Evolutionary conservation across 2,329 filamentous ascomycete genomes (phyloP), one percentile per base, ranked within the genome.

Genomic region (Cercospora sp.): DNA sequence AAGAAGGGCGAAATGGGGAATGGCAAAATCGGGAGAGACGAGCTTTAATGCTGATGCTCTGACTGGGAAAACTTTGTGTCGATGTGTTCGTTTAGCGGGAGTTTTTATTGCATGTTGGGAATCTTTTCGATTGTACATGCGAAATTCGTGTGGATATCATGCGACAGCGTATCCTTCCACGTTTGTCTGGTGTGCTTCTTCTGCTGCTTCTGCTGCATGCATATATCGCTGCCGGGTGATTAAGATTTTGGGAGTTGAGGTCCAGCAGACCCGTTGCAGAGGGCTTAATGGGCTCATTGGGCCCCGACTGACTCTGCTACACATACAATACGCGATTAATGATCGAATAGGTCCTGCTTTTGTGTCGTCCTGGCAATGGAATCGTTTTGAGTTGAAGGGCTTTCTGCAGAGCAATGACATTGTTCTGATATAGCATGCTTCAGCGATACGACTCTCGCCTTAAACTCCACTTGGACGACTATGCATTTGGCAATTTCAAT

Each of bases 1-100:
- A 58, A 64, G 26, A 72, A 60, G 66, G 55, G 72, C 74, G 67
- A 81, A 77, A 33, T 31, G 30, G 55, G 26, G n/a, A 33, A 23
- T 28, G 28, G 55, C 3, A 16, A 12, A 18, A 3, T 31, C 7
- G 31, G 55, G 55, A 59, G 28, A 36, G 55, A 36, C 7, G 55
- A 36, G 26, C 18, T 31, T 6, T 59, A 16, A 59, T 10, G n/a
- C 10, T 20, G 55, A 26, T 53, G 48, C 23, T 53, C 28, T 20
- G 28, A 59, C n/a, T 8, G 9, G 55, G 16, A 23, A 10, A 28
- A n/a, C 1, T 13, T 53, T n/a, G 9, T 26, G 48, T 28, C 10
- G 8, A 53, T 53, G 48, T 53, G 48, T 53, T 53, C 48, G 23
- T 28, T 53, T 28, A 53, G 48, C 48, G 48, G 48, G 48, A 53